Conservation (phyloP, 306 rosid genomes). For the Purshia tridentata region DNA sequence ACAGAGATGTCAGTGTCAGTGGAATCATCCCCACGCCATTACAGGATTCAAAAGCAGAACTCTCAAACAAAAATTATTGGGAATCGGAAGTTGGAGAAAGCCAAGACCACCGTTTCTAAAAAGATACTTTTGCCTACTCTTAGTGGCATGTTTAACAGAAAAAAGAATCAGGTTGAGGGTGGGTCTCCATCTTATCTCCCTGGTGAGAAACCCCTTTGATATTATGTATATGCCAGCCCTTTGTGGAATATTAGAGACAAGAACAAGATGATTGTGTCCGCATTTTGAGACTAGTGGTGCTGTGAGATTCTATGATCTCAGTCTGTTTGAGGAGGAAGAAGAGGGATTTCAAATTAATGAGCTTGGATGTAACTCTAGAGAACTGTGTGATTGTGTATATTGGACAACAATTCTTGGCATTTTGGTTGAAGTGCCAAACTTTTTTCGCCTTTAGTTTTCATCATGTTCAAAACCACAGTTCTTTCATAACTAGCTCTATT, state of each 20-base stretch:
- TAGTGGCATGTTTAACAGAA: slow-evolving; percentile 70
- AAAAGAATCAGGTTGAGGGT: slow-evolving; percentile 79
- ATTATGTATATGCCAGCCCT: slow-evolving; percentile 15
- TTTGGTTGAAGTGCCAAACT: neutral
- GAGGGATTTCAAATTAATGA: slow-evolving; percentile 29
- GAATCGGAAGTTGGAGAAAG: slow-evolving; percentile 57
- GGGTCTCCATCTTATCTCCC: slow-evolving; percentile 92
- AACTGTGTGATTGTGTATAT: slow-evolving; percentile 47
- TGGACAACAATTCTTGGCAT: slow-evolving; percentile 39
- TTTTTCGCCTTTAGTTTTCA: neutral
- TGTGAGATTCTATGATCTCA: slow-evolving; percentile 25
- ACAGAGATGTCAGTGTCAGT: slow-evolving; percentile 45
- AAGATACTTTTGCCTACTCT: slow-evolving; percentile 73
- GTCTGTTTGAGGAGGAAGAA: slow-evolving; percentile 33
- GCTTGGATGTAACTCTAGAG: slow-evolving; percentile 40
- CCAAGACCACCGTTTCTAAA: slow-evolving; percentile 59
- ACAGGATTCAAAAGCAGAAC: slow-evolving; percentile 55
- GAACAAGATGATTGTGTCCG: slow-evolving; percentile 46
- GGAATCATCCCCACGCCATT: slow-evolving; percentile 70
- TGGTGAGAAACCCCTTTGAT: slow-evolving; percentile 69
- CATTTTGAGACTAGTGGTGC: slow-evolving; percentile 18
- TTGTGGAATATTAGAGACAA: slow-evolving; percentile 50
- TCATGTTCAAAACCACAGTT: neutral
- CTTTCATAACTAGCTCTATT: neutral
- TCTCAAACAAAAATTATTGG: slow-evolving; percentile 45